Conservation (phyloP, 371 early-diverging fungal genomes). For the Lichtheimia ornata region DNA sequence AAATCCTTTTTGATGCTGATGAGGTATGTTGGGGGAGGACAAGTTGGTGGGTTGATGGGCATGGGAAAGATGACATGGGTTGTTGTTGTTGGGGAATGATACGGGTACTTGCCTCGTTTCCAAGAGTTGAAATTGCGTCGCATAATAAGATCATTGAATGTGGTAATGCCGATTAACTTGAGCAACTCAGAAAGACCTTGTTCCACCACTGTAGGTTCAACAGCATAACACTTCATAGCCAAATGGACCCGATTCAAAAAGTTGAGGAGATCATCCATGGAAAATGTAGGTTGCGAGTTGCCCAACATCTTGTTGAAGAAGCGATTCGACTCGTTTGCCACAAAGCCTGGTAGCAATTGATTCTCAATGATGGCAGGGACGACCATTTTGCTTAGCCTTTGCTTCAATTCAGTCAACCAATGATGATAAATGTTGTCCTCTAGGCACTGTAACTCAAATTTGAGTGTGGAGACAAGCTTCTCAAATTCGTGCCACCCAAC, state of each 20-base stretch:
- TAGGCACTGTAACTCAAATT: conserved; percentile 66
- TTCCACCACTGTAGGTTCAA: conserved; percentile 76
- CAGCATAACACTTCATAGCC: conserved; percentile 94
- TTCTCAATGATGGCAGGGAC: conserved; percentile 93
- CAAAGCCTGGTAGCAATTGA: conserved; percentile 88
- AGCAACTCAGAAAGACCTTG: conserved; percentile 90
- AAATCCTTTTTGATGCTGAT: too few species aligned
- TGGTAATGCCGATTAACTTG: conserved; percentile 86
- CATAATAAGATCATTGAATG: conserved; percentile 96
- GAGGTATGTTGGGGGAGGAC: too few species aligned
- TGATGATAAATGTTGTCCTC: conserved; percentile 71
- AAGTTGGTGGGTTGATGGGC: too few species aligned
- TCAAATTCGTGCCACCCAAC: conserved; percentile 63
- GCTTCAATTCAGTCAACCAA: conserved; percentile 95
- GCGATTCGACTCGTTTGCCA: conserved; percentile 81
- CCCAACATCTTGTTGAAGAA: conserved; percentile 83
- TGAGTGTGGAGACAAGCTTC: conserved; percentile 64
- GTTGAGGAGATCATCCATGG: conserved; percentile 91
- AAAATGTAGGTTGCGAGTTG: conserved; percentile 71
- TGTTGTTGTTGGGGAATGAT: too few species aligned
- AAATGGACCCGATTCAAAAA: conserved; percentile 89
- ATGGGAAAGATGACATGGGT: too few species aligned
- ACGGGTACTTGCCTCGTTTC: conserved; percentile 67
- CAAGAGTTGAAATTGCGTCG: conserved; percentile 85
- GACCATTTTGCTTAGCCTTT: conserved; percentile 90